Evolutionary conservation across 2,329 filamentous ascomycete species (phyloP).

Genomic region (Colletotrichum sidae): DNA sequence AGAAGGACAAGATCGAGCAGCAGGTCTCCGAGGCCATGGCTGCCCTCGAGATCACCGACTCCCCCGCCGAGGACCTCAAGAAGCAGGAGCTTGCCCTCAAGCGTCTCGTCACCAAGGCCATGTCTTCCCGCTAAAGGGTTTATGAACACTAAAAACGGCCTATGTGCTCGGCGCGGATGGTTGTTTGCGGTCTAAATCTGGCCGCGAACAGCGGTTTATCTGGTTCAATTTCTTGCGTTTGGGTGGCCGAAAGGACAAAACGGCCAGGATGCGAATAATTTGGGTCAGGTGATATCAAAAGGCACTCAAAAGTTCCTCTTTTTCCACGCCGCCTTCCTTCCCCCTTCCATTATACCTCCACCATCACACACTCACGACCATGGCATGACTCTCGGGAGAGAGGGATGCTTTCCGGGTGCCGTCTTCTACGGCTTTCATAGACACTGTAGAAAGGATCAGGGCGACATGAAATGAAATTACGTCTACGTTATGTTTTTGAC

Average conservation of each 20-base stretch:
- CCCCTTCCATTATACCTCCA: slow-evolving; percentile 33
- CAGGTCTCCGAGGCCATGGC: slow-evolving; percentile 97
- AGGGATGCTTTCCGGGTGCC: slow-evolving; percentile 35
- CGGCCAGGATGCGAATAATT: slow-evolving; percentile 39
- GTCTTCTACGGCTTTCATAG: slow-evolving; percentile 39
- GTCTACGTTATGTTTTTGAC: slow-evolving; percentile 31
- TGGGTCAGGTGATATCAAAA: slow-evolving; percentile 39
- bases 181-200: slow-evolving; percentile 29
- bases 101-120: slow-evolving; percentile 98
- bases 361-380: slow-evolving; percentile 34
- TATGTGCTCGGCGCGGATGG: slow-evolving; percentile 22
- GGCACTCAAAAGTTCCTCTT: slow-evolving; percentile 40
- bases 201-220: slow-evolving; percentile 43
- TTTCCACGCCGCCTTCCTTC: slow-evolving; percentile 34
- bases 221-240: slow-evolving; percentile 38
- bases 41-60: slow-evolving; percentile 95
- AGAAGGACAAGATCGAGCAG: slow-evolving; percentile 99
- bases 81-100: slow-evolving; percentile 99
- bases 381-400: slow-evolving; percentile 35
- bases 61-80: slow-evolving; percentile 92
- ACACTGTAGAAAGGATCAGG: slow-evolving; percentile 40
- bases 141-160: slow-evolving; percentile 15
- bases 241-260: slow-evolving; percentile 34
- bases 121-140: slow-evolving; percentile 83
- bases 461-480: slow-evolving; percentile 41